A percentile compares a stretch with the other conserved stretches of the same genome.
Evolutionary conservation across 345 rosid genomes (phyloP).

Genomic region (Eucalyptus regnans): DNA sequence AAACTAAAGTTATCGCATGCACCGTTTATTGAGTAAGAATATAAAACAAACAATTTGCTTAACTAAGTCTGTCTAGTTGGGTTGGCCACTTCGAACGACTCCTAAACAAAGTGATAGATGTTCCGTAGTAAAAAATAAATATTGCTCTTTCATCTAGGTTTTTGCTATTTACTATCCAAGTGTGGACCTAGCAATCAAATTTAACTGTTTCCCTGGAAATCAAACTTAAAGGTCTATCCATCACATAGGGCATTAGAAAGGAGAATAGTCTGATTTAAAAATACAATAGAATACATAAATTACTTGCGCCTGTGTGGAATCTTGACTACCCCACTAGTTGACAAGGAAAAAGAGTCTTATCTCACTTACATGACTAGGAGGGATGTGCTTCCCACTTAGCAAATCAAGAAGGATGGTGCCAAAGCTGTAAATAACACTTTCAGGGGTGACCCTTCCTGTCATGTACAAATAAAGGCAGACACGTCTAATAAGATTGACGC

Average conservation of each 20-base stretch:
- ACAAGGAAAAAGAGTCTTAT: not conserved
- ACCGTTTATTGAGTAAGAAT: not conserved
- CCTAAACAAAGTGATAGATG: not conserved
- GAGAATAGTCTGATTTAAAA: not conserved
- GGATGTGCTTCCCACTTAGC: conserved; percentile 95
- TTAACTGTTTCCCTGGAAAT: not conserved
- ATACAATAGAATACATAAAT: not conserved
- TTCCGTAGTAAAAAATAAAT: not conserved
- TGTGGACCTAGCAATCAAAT: not conserved
- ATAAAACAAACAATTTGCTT: not conserved
- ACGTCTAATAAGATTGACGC: not conserved
- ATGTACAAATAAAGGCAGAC: not conserved
- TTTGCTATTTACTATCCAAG: not conserved
- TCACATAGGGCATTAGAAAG: not conserved
- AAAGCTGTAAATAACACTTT: conserved; percentile 92
- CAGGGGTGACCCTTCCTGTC: conserved; percentile 89
- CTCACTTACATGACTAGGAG: conserved; percentile 85
- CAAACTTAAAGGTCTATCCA: not conserved
- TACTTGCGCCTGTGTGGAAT: not conserved
- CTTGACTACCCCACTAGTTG: not conserved
- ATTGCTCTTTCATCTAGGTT: not conserved
- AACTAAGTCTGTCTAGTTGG: not conserved
- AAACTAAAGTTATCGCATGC: not conserved
- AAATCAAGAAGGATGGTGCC: conserved; percentile 93
- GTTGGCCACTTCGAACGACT: not conserved